A percentile compares a stretch with the other conserved stretches of the same genome.
These are phyloP conservation scores for Breviolum minutum DNA, from an alignment of 73 alveolate species.

Conservation along the genomic window DNA sequence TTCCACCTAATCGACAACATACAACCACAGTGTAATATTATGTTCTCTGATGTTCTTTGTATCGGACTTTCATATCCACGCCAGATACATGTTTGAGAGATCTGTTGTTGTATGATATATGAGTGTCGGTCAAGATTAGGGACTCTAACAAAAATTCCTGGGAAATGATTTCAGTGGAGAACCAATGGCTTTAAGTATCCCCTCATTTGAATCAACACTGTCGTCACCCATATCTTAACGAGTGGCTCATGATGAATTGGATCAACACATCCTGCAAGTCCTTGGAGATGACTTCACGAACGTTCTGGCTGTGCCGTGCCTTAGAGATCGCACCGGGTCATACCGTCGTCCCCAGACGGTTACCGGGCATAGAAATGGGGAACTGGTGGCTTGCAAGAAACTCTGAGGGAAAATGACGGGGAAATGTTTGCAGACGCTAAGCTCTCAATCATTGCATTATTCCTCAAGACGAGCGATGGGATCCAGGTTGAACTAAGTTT, in stretches of 20 bases:
- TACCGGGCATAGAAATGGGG: too few species aligned
- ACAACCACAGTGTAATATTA: too few species aligned
- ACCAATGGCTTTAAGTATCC: background rate
- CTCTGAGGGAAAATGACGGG: too few species aligned
- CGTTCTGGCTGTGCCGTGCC: constrained; percentile 11
- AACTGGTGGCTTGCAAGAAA: too few species aligned
- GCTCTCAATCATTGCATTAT: background rate
- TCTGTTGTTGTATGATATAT: too few species aligned
- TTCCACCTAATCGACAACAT: too few species aligned
- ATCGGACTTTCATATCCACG: too few species aligned
- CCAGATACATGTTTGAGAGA: too few species aligned
- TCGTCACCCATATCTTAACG: background rate
- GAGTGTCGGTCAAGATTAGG: too few species aligned
- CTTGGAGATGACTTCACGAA: constrained; percentile 15
- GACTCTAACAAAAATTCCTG: too few species aligned
- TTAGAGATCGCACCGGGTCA: background rate
- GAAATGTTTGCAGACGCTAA: background rate
- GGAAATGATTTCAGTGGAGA: background rate
- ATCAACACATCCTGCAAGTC: constrained; percentile 68
- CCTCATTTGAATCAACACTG: background rate
- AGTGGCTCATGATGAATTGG: constrained; percentile 58
- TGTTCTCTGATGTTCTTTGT: too few species aligned
- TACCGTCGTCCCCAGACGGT: background rate
- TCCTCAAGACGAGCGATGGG: background rate
- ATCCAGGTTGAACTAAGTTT: background rate